Base-by-base conservation (phyloP, 2,329 filamentous ascomycete genomes). In the Venturia carpophila region DNA sequence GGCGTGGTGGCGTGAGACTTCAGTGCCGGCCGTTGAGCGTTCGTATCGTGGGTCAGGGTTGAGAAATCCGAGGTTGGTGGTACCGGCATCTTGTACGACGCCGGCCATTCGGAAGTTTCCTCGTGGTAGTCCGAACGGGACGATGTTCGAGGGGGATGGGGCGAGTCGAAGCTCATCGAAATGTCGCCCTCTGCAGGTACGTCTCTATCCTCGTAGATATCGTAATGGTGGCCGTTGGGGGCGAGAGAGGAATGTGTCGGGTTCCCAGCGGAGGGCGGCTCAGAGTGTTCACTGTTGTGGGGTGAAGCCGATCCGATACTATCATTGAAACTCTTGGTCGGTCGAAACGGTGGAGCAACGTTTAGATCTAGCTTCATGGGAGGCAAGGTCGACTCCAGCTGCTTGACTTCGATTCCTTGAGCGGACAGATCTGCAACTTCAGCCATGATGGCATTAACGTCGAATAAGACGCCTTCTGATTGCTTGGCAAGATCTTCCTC, bases 361-460 rank as follows among this genome's bases (percentile, higher is more conserved):
- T 67, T 42, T n/a, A 67, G 37, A 27, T 52, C 34, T 24, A 67
- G 52, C 55, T 67, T 67, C 64, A 67, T 67, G 2, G 60, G 66
- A 67, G 64, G 75, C 75, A 41, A 87, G 70, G 67, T 88, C 19
- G 65, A 60, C 45, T 67, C 65, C 41, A 67, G 55, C 77, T 97
- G 90, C 72, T 86, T 88, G 68, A 95, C 86, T 74, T 87, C 82
- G 30, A 84, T 83, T 55, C 82, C 81, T 68, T 93, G 89, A 61
- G 84, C 85, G 37, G 90, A 90, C 42, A 99, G 79, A 71, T 95
- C 90, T 11, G 91, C 87, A 17, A 79, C 78, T 69, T 82, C 80
- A 37, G 70, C 73, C 61, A 91, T 84, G 69, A 99, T 97, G 15
- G 94, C 94, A 71, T 99, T 94, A 60, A 99, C 86, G 71, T 99